Base-by-base conservation (phyloP, 192 early-diverging fungal species). In the Coemansia sp. region DNA sequence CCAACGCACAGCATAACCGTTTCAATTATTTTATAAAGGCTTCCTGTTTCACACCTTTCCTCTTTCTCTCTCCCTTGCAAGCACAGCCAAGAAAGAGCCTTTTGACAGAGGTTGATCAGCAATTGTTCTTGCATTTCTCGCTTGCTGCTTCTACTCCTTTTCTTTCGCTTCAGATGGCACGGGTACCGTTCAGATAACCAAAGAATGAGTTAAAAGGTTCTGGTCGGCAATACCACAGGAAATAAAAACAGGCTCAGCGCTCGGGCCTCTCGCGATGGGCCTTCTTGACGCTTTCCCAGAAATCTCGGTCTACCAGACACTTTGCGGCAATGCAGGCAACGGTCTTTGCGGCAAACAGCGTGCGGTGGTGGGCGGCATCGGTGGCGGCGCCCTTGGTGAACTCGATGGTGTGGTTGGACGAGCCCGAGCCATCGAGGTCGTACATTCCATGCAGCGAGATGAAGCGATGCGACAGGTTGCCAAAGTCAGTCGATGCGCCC, bases 401-500 rank as follows among this genome's bases (percentile, higher is more conserved):
- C 58, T 84, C 85, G 13, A 73, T 67, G 0, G 92, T 88, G 56
- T 93, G 92, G 56, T 87, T 89, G 0, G 80, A 74, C 49, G 84
- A 76, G 11, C 85, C 79, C 0, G 82, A 84, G 39, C 86, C 80
- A 44, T 87, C 85, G 12, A 79, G 75, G 23, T 79, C 68, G 44
- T 63, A 74, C 53, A 64, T 68, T 9, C 50, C 65, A 60, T 91
- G 90, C 64, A 89, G 73, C 6, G 86, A 85, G 40, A 91, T 88
- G 10, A 89, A 84, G 37, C 70, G 70, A 19, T 90, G 85, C n/a
- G 86, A 86, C 41, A 92, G 79, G 56, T 93, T 92, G 39, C 91
- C 92, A 79, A 92, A 88, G 72, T 92, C 92, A 5, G 92, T 89
- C 7, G 84, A 85, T 0, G 87, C 92, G 45, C 72, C 75, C n/a